Conservation (phyloP, 345 rosid genomes). For the Eucalyptus rudis region DNA sequence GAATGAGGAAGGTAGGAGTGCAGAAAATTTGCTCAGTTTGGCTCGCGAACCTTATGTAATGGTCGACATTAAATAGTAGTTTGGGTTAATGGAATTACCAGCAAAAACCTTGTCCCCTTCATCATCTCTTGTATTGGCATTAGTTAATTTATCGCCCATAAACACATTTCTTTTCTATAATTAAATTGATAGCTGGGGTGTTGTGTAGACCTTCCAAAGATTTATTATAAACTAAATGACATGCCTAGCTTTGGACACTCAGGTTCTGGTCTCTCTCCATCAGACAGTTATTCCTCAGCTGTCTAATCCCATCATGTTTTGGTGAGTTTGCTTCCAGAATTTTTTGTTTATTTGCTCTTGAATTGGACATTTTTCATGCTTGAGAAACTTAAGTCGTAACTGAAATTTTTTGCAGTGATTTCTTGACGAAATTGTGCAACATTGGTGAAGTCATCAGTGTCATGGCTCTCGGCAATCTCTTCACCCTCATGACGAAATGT, state of each 20-base stretch:
- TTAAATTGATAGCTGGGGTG: too few species aligned
- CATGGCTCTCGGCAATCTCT: conserved; percentile 86
- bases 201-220: neutral
- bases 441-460: conserved; percentile 91
- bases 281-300: conserved; percentile 64
- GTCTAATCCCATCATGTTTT: conserved; percentile 62
- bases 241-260: conserved; percentile 4
- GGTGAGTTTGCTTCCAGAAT: conserved; percentile 18
- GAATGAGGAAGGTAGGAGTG: too few species aligned
- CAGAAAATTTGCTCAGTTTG: too few species aligned
- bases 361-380: neutral
- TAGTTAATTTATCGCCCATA: too few species aligned
- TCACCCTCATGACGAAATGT: conserved; percentile 71
- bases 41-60: too few species aligned
- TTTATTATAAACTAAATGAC: neutral
- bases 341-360: neutral
- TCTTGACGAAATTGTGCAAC: conserved; percentile 76
- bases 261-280: conserved; percentile 79
- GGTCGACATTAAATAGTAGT: too few species aligned
- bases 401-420: conserved; percentile 47
- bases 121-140: too few species aligned
- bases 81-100: too few species aligned
- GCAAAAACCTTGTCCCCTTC: too few species aligned
- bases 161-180: too few species aligned
- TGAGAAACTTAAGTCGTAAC: neutral